Percentiles rank a stretch among this genome's conserved stretches.
Conservation (phyloP, 306 rosid species). For the Amphicarpaea edgeworthii region DNA sequence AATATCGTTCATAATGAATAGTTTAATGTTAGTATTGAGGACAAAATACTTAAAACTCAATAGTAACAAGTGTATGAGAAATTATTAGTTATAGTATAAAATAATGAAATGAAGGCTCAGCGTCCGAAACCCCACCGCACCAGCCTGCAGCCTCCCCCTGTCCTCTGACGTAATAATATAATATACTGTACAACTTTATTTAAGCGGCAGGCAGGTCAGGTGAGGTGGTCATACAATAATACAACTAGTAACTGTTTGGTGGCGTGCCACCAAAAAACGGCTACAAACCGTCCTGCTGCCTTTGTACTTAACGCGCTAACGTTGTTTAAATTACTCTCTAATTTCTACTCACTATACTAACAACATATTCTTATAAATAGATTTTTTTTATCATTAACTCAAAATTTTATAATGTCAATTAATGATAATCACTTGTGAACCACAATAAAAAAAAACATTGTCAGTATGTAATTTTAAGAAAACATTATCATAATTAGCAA, state of each 20-base stretch:
- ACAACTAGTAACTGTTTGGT: background rate
- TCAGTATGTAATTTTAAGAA: no score
- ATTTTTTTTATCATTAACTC: no score
- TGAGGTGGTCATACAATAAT: conserved; percentile 1
- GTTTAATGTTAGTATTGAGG: background rate
- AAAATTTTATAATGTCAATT: no score
- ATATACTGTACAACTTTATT: no score
- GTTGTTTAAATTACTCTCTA: no score
- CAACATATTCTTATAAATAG: no score
- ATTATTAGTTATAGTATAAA: background rate
- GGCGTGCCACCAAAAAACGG: conserved; percentile 6
- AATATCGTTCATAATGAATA: background rate
- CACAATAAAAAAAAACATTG: no score
- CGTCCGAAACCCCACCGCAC: background rate
- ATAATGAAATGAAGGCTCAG: background rate
- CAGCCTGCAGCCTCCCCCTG: background rate
- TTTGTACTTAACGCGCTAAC: conserved; percentile 32
- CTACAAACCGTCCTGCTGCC: conserved; percentile 7
- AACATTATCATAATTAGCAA: no score
- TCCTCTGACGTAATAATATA: no score
- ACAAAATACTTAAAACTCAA: background rate
- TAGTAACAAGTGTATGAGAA: background rate
- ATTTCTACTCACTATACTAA: no score
- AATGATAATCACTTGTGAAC: no score
- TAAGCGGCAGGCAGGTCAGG: conserved; percentile 1